Base-by-base conservation (phyloP, 1,284 basidiomycete species). In the Volvariella volvacea region DNA sequence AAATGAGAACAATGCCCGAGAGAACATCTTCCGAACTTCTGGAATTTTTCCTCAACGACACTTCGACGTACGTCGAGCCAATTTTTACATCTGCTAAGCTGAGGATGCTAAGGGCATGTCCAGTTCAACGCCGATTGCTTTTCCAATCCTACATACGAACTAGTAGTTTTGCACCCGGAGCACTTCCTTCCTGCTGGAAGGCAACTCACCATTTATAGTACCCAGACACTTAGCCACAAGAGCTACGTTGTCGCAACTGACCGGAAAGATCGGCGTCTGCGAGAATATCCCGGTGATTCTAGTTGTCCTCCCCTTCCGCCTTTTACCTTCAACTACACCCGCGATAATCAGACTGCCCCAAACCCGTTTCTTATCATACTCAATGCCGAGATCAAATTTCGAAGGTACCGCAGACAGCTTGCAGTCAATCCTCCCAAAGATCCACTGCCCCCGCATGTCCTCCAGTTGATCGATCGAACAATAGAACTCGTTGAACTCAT, bases 361-460 rank as follows among this genome's bases (percentile, higher is more conserved):
- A 50, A 49, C 44, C 47, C 49, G 8, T 51, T 54, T 41, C 48
- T 52, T 14, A 49, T 52, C 15, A 15, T 47, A n/a, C 22, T 54
- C 22, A 52, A 54, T 30, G 48, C 52, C n/a, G 52, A 49, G 14
- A 53, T 53, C 4, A 49, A 48, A 43, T 52, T 52, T 34, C 43
- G 51, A 4, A 45, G 51, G 12, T 54, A 47, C 43, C 39, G 38
- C 34, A 41, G 47, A 19, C n/a, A n/a, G n/a, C n/a, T n/a, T n/a
- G n/a, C n/a, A n/a, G n/a, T 31, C 9, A 31, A 9, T 9, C 30
- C 30, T n/a, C 9, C 9, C 9, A 9, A 9, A 9, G 30, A 9
- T 9, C 30, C 30, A 31, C 30, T 31, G n/a, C 30, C 30, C 9
- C 9, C 30, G 9, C 9, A 31, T 31, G 9, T 31, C 9, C 30